Base-by-base conservation (phyloP, 2,329 filamentous ascomycete species). In the Fusarium abutilonis region DNA sequence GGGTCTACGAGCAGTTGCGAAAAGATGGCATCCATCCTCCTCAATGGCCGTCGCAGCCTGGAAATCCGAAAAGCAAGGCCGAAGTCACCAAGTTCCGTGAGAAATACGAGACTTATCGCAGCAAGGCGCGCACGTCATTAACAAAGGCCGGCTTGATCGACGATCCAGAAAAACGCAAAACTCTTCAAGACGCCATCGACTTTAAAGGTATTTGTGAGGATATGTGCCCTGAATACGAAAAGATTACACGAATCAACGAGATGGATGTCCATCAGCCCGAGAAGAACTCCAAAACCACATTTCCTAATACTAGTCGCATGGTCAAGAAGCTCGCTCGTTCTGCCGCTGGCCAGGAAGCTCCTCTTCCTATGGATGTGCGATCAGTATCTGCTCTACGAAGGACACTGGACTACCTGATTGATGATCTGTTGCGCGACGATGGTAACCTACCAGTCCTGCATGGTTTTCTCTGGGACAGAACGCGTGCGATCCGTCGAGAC, bases 191-290 rank as follows among this genome's bases (percentile, higher is more conserved):
- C 69, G 87, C 87, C 7, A 85, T 89, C 43, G 82, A 84, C 38
- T 90, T 90, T 70, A 86, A 86, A 70, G 87, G 87, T 13, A 88
- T 87, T 41, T 89, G 86, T 67, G 85, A 89, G 66, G 84, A 88
- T 23, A 89, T 89, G 87, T 90, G 87, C 59, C 87, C 87, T 6
- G 84, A 88, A 61, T 89, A 84, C 72, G 87, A 90, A 70, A 84
- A 84, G 71, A 81, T 88, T 31, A 84, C 80, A 45, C 81, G 87
- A 58, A 88, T 89, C 52, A 83, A 82, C 43, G 85, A 89, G 70
- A 77, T 80, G 65, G 84, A 89, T 58, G 80, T 87, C 19, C 81
- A 83, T 63, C 75, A 75, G 7, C 78, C 83, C 7, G 86, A 89
- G 68, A 87, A 84, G 66, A 78, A 79, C 51, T 63, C 74, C 2